Evolutionary conservation across 1,139 yeast genomes (phyloP).

Genomic region (Yamadazyma mexicana): DNA sequence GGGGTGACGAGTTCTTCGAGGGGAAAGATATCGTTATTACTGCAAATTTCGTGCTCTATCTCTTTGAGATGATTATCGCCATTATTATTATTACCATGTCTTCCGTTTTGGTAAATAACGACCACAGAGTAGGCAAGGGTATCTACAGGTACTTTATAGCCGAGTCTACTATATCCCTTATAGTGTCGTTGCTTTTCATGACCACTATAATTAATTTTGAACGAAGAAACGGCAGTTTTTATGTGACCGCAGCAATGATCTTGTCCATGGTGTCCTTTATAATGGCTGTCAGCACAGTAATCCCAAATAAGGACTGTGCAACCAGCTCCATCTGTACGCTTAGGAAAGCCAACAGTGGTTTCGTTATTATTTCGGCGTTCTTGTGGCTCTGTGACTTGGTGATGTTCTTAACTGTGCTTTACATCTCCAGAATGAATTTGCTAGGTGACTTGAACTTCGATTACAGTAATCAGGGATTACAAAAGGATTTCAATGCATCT

Average conservation of each 20-base stretch:
- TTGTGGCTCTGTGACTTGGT: constrained; percentile 41
- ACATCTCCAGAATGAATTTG: constrained; percentile 40
- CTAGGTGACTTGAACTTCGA: constrained; percentile 40
- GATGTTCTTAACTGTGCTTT: constrained; percentile 41
- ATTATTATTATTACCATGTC: constrained; percentile 33
- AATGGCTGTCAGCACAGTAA: constrained; percentile 27
- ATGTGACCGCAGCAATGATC: constrained; percentile 36
- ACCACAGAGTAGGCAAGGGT: constrained; percentile 21
- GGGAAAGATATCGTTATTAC: constrained; percentile 25
- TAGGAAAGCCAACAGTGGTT: constrained; percentile 39
- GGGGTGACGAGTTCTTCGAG: constrained; percentile 20
- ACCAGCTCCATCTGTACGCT: constrained; percentile 27
- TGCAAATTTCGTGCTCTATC: constrained; percentile 31
- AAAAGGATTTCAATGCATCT: constrained; percentile 15
- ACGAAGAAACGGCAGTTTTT: constrained; percentile 43
- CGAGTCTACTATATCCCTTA: constrained; percentile 34
- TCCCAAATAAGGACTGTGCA: constrained; percentile 24
- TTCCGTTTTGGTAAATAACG: constrained; percentile 26
- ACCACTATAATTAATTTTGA: constrained; percentile 39
- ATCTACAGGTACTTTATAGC: constrained; percentile 43
- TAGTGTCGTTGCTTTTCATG: constrained; percentile 36
- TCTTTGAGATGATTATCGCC: constrained; percentile 35
- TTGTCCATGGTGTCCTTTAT: constrained; percentile 35
- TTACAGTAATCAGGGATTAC: constrained; percentile 25
- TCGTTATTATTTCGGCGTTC: constrained; percentile 40